phyloP scores from a whole-genome alignment of 2,329 filamentous ascomycete genomes.

The Kalaharituber pfeilii region DNA sequence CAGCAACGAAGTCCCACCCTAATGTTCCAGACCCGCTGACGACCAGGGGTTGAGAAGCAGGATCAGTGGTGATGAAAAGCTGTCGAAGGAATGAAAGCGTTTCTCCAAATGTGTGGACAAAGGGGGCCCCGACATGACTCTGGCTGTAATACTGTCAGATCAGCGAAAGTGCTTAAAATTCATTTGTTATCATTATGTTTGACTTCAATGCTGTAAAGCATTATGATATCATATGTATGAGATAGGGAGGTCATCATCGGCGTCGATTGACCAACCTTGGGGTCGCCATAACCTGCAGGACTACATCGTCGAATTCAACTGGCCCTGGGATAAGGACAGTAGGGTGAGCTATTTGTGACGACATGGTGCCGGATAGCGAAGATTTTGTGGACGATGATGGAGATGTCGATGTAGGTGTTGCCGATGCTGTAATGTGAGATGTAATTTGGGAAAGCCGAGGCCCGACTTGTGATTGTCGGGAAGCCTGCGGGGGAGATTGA shows the following conservation, averaged over 20 bases:
- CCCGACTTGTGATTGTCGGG: background rate
- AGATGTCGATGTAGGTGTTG: background rate
- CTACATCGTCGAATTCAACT: conserved; percentile 96
- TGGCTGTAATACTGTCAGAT: conserved; percentile 40
- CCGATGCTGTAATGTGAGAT: background rate
- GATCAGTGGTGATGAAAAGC: conserved; percentile 78
- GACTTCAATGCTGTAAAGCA: background rate
- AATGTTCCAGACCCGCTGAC: conserved; percentile 88
- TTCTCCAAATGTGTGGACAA: conserved; percentile 82
- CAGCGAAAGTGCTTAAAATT: too few relatives aligned
- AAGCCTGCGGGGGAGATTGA: background rate
- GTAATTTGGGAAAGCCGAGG: background rate
- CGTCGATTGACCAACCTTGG: conserved; percentile 45
- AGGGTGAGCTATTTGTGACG: conserved; percentile 29
- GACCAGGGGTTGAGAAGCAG: conserved; percentile 74
- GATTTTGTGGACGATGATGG: background rate
- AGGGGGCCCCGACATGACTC: conserved; percentile 78
- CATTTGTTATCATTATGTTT: too few relatives aligned
- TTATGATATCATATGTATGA: background rate
- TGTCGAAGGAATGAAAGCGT: conserved; percentile 73
- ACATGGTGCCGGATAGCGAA: conserved; percentile 15
- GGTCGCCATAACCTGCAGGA: conserved; percentile 86
- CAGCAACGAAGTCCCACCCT: conserved; percentile 91
- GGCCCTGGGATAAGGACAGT: conserved; percentile 90
- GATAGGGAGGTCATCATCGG: too few relatives aligned